These are phyloP conservation scores for Malus sieversii DNA, from an alignment of 306 rosid genomes.

Conservation along the genomic window DNA sequence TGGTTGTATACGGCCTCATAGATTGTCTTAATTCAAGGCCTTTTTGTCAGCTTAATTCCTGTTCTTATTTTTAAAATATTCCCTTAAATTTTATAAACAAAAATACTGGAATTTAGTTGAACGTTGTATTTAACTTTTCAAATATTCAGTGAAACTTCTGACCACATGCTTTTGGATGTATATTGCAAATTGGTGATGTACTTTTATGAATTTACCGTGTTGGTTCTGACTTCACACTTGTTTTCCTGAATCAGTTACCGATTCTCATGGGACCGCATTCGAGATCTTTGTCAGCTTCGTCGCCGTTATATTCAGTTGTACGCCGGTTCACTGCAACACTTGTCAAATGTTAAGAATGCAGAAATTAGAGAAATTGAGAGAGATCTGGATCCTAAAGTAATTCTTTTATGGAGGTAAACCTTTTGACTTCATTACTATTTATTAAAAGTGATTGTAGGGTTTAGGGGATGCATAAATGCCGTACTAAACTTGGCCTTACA, in stretches of 20 bases:
- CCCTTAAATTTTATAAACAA: background rate
- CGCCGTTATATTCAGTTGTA: slow-evolving; percentile 84
- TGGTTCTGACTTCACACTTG: slow-evolving; percentile 26
- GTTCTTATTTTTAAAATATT: background rate
- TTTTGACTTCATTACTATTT: background rate
- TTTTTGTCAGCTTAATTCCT: background rate
- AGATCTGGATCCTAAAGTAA: slow-evolving; percentile 90
- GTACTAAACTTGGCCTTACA: background rate
- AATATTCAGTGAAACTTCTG: background rate
- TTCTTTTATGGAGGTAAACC: slow-evolving; percentile 88
- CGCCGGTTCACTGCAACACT: slow-evolving; percentile 60
- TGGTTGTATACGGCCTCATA: background rate
- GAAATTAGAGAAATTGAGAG: slow-evolving; percentile 87
- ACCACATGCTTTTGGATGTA: background rate
- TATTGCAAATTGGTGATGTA: background rate
- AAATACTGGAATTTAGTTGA: background rate
- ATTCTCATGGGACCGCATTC: slow-evolving; percentile 90
- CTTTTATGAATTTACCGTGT: background rate
- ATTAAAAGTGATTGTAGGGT: background rate
- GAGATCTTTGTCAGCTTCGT: slow-evolving; percentile 79
- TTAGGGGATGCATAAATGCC: background rate
- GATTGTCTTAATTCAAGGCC: background rate
- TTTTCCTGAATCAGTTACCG: slow-evolving; percentile 58
- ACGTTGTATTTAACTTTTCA: background rate
- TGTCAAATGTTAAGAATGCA: slow-evolving; percentile 25